These are phyloP conservation scores for Zygosaccharomyces lentus DNA, from an alignment of 805 yeast genomes.

Conservation along the genomic window DNA sequence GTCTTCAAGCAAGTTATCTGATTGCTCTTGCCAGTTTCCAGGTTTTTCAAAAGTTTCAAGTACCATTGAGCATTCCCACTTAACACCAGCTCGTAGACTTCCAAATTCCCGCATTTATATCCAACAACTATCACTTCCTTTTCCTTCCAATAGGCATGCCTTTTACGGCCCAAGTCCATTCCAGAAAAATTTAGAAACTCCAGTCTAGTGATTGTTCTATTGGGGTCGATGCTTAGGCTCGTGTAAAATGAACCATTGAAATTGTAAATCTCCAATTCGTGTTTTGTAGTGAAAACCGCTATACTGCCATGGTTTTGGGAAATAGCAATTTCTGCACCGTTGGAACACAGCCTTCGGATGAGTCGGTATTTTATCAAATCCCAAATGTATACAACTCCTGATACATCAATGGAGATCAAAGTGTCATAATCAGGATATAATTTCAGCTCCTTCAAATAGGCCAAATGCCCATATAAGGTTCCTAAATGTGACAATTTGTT, in stretches of 20 bases:
- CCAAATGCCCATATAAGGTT: conserved; percentile 52
- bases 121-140: conserved; percentile 39
- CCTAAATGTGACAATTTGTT: conserved; percentile 34
- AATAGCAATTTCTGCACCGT: conserved; percentile 38
- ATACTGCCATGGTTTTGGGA: conserved; percentile 55
- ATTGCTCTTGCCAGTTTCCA: conserved; percentile 21
- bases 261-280: conserved; percentile 37
- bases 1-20: conserved; percentile 18
- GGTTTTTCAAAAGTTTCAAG: conserved; percentile 18
- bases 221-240: conserved; percentile 17
- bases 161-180: conserved; percentile 18
- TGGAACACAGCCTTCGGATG: conserved; percentile 38
- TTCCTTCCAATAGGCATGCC: conserved; percentile 40
- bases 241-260: conserved; percentile 50
- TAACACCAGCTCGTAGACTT: conserved; percentile 33
- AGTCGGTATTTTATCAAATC: conserved; percentile 51
- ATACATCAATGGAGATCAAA: conserved; percentile 49
- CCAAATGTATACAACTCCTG: conserved; percentile 61
- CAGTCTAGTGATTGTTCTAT: conserved; percentile 25
- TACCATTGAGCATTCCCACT: conserved; percentile 23
- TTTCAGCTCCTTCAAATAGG: conserved; percentile 43
- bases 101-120: conserved; percentile 31
- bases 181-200: conserved; percentile 24
- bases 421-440: conserved; percentile 51
- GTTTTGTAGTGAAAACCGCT: conserved; percentile 31